These are phyloP conservation scores for Coleophoma eucalyptorum DNA, from an alignment of 2,329 filamentous ascomycete species.

Conservation along the genomic window DNA sequence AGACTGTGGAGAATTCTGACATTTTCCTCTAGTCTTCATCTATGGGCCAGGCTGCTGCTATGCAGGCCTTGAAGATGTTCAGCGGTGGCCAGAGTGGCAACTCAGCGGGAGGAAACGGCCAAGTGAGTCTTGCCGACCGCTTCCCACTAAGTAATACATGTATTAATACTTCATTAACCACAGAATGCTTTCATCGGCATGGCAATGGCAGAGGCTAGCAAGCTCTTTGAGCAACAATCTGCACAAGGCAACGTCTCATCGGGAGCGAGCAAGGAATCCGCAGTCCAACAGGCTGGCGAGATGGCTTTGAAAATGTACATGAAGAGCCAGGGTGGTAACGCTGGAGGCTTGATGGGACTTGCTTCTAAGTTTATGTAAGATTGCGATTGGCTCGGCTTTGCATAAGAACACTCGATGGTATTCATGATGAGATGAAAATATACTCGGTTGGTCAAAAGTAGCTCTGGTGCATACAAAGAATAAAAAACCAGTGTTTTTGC, in stretches of 20 bases:
- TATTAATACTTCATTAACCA: background rate
- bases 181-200: conserved; percentile 78
- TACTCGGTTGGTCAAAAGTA: no score
- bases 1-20: background rate
- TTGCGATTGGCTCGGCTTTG: no score
- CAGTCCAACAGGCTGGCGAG: conserved; percentile 74
- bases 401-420: background rate
- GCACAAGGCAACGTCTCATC: conserved; percentile 48
- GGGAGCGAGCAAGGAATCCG: conserved; percentile 74
- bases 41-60: conserved; percentile 71
- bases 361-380: conserved; percentile 51
- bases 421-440: background rate
- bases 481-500: no score
- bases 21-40: conserved; percentile 29
- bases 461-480: no score
- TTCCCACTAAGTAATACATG: background rate
- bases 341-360: conserved; percentile 44
- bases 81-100: conserved; percentile 47
- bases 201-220: conserved; percentile 84
- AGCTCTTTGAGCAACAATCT: conserved; percentile 59
- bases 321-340: conserved; percentile 63
- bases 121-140: background rate
- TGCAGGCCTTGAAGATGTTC: conserved; percentile 82
- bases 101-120: conserved; percentile 45
- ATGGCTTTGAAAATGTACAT: conserved; percentile 90